phyloP scores from a whole-genome alignment of 2,329 filamentous ascomycete species.

The Botrytis aclada region DNA sequence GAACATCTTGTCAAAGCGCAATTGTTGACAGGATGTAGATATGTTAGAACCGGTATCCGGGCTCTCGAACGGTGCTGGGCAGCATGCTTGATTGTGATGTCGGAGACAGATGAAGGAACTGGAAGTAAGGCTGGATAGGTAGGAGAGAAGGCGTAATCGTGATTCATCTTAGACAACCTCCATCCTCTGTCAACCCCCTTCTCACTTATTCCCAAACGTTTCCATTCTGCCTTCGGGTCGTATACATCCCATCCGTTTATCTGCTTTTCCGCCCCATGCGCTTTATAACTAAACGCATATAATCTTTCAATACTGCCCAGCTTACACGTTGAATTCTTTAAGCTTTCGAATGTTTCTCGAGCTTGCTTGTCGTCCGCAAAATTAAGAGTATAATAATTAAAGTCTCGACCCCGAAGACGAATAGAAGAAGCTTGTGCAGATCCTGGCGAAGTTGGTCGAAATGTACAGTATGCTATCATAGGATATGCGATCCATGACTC shows the following conservation, averaged over 20 bases:
- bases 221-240: slow-evolving; percentile 80
- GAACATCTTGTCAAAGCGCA: slow-evolving; percentile 95
- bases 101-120: slow-evolving; percentile 88
- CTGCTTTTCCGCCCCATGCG: slow-evolving; percentile 68
- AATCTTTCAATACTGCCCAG: slow-evolving; percentile 81
- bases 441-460: slow-evolving; percentile 68
- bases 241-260: slow-evolving; percentile 83
- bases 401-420: slow-evolving; percentile 86
- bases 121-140: slow-evolving; percentile 86
- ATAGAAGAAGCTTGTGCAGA: slow-evolving; percentile 76
- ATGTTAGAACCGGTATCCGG: slow-evolving; percentile 85
- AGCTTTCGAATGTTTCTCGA: slow-evolving; percentile 82
- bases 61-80: slow-evolving; percentile 83
- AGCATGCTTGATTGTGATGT: slow-evolving; percentile 93
- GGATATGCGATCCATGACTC: slow-evolving; percentile 95
- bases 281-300: slow-evolving; percentile 83
- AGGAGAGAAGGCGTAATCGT: slow-evolving; percentile 84
- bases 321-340: slow-evolving; percentile 77
- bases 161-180: slow-evolving; percentile 87
- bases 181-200: slow-evolving; percentile 65
- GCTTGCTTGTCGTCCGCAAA: slow-evolving; percentile 73
- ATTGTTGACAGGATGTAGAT: slow-evolving; percentile 95
- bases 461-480: slow-evolving; percentile 77
- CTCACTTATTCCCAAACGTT: slow-evolving; percentile 79
- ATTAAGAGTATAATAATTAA: slow-evolving; percentile 89